phyloP scores from a whole-genome alignment of 257 asterid species.

The Ehretia macrophylla region DNA sequence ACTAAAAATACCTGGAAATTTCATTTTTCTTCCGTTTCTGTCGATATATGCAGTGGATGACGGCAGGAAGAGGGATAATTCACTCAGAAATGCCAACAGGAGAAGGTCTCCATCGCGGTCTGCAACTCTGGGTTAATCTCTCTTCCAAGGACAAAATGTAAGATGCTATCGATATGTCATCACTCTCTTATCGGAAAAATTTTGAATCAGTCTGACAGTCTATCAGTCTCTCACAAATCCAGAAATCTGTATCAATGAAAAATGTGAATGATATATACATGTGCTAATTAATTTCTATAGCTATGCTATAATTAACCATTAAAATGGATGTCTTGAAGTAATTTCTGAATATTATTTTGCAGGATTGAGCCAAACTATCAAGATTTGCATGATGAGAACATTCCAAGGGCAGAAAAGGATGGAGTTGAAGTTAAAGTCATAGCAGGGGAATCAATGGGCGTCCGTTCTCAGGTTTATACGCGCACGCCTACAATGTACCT shows the following conservation, averaged over 20 bases:
- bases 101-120: slow-evolving; percentile 62
- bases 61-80: slow-evolving; percentile 91
- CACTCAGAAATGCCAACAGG: slow-evolving; percentile 99
- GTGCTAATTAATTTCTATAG: too few species aligned
- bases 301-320: too few species aligned
- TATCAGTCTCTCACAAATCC: too few species aligned
- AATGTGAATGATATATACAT: too few species aligned
- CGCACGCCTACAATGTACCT: slow-evolving; percentile 89
- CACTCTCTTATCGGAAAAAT: neutral
- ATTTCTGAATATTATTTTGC: slow-evolving; percentile 5
- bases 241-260: too few species aligned
- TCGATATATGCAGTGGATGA: slow-evolving; percentile 94
- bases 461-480: slow-evolving; percentile 71
- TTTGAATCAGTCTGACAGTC: too few species aligned
- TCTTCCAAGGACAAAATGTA: slow-evolving; percentile 89
- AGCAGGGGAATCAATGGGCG: slow-evolving; percentile 95
- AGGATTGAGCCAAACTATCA: slow-evolving; percentile 93
- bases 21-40: too few species aligned
- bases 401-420: slow-evolving; percentile 56
- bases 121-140: slow-evolving; percentile 93
- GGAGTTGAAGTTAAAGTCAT: slow-evolving; percentile 77
- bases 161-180: slow-evolving; percentile 7
- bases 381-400: slow-evolving; percentile 57
- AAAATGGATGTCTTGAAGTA: neutral
- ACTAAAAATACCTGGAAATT: too few species aligned